These are phyloP conservation scores for Cutaneotrichosporon mucoides DNA, from an alignment of 1,284 basidiomycete species.

Conservation along the genomic window DNA sequence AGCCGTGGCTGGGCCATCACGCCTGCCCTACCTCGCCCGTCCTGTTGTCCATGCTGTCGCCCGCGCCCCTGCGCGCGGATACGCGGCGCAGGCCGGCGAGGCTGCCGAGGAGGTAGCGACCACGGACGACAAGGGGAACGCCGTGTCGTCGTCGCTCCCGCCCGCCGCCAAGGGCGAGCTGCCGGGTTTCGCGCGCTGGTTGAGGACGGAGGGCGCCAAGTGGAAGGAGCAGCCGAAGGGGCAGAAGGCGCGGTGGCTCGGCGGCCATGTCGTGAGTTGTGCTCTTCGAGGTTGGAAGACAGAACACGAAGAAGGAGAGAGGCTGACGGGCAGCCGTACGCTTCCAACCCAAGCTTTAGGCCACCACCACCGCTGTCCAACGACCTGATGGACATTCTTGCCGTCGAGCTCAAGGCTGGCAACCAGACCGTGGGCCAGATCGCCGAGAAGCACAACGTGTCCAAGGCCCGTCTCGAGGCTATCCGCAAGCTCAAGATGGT, in stretches of 20 bases:
- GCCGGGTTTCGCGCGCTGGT: background rate
- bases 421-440: conserved; percentile 32
- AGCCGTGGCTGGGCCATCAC: conserved; percentile 28
- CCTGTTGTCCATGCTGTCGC: background rate
- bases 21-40: conserved; percentile 13
- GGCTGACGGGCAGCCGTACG: conserved; percentile 38
- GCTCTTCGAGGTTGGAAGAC: too few species aligned
- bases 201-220: background rate
- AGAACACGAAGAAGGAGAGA: too few species aligned
- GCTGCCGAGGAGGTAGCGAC: background rate
- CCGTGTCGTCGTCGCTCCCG: background rate
- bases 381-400: conserved; percentile 34
- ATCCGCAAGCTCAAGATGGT: conserved; percentile 45
- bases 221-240: conserved; percentile 25
- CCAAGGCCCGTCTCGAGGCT: conserved; percentile 45
- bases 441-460: conserved; percentile 38
- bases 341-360: conserved; percentile 44
- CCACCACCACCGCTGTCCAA: conserved; percentile 48
- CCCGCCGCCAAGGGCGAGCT: background rate
- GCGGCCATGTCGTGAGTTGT: conserved; percentile 36
- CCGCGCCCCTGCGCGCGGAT: background rate
- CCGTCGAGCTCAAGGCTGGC: conserved; percentile 24
- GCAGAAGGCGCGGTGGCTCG: conserved; percentile 44
- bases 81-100: background rate
- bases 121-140: background rate